These are phyloP conservation scores for Strobilomyces confusus DNA, from an alignment of 768 basidiomycete species.

Conservation along the genomic window DNA sequence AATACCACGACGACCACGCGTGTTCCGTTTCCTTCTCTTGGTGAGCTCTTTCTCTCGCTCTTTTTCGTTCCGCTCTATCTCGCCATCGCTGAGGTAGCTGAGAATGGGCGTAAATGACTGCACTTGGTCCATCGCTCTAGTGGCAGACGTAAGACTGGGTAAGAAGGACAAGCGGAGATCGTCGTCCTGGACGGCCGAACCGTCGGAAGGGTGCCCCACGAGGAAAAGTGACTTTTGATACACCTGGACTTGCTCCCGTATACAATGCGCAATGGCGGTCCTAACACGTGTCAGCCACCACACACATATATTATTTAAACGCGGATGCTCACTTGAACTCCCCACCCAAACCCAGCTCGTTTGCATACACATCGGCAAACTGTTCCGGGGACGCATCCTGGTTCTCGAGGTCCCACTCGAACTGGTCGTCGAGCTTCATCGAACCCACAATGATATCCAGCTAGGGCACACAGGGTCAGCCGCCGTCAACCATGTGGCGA, in stretches of 20 bases:
- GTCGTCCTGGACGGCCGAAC: constrained; percentile 76
- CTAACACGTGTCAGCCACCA: constrained; percentile 39
- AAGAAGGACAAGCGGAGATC: constrained; percentile 89
- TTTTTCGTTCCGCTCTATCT: constrained; percentile 84
- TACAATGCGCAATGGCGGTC: constrained; percentile 92
- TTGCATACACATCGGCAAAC: constrained; percentile 83
- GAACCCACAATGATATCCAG: constrained; percentile 93
- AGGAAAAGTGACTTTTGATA: constrained; percentile 92
- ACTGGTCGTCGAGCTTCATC: constrained; percentile 92
- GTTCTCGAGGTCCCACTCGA: constrained; percentile 96
- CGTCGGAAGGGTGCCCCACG: constrained; percentile 82
- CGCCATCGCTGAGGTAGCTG: constrained; percentile 82
- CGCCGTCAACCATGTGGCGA: not conserved
- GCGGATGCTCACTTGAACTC: constrained; percentile 76
- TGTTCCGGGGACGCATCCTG: constrained; percentile 80
- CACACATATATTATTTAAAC: not conserved
- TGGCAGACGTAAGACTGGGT: constrained; percentile 67
- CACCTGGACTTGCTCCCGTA: constrained; percentile 90
- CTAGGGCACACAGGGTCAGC: constrained; percentile 37
- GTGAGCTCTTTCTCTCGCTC: constrained; percentile 92
- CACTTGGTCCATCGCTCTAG: constrained; percentile 76
- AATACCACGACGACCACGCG: constrained; percentile 75
- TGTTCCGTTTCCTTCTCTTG: constrained; percentile 80
- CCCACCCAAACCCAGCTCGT: constrained; percentile 83
- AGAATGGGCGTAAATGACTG: constrained; percentile 83